These are phyloP conservation scores for Cyclotella kingstonii DNA, from an alignment of 108 stramenopile species.

Conservation along the genomic window DNA sequence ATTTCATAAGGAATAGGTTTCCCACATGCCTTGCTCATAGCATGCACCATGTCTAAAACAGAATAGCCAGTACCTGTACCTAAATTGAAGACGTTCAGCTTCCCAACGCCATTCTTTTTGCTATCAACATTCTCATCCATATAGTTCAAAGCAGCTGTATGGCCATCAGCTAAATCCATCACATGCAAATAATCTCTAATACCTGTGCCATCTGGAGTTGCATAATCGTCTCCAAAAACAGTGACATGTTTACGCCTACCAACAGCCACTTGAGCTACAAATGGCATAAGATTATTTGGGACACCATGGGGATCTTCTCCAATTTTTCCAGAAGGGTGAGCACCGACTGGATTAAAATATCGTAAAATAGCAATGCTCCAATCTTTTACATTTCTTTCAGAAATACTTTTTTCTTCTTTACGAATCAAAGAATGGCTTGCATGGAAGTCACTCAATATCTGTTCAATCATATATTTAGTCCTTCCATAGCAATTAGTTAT, in stretches of 20 bases:
- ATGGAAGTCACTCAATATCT: slow-evolving; percentile 93
- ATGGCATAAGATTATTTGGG: slow-evolving; percentile 99
- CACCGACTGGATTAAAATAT: slow-evolving; percentile 99
- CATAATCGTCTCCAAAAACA: slow-evolving; percentile 97
- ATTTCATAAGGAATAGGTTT: slow-evolving; percentile 86
- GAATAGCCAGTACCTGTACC: slow-evolving; percentile 94
- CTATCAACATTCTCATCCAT: slow-evolving; percentile 29
- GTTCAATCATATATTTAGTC: slow-evolving; percentile 99
- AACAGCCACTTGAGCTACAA: slow-evolving; percentile 95
- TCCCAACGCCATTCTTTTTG: slow-evolving; percentile 23
- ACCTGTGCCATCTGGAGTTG: slow-evolving; percentile 96
- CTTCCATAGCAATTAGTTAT: slow-evolving; percentile 98
- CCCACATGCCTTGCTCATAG: slow-evolving; percentile 93
- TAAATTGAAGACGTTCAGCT: slow-evolving; percentile 88
- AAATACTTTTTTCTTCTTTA: not conserved
- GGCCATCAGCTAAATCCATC: slow-evolving; percentile 95
- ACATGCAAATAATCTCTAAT: slow-evolving; percentile 99
- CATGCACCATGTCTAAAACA: slow-evolving; percentile 94
- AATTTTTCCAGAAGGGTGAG: slow-evolving; percentile 94
- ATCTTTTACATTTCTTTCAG: slow-evolving; percentile 25
- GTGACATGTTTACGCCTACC: slow-evolving; percentile 91
- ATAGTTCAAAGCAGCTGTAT: slow-evolving; percentile 89
- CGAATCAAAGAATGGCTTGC: slow-evolving; percentile 47
- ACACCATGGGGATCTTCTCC: slow-evolving; percentile 98
- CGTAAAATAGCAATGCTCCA: slow-evolving; percentile 90